A percentile compares a stretch with the other conserved stretches of the same genome.
These are phyloP conservation scores for Stephania cephalantha DNA, from an alignment of 164 flowering plant genomes.

Conservation along the genomic window DNA sequence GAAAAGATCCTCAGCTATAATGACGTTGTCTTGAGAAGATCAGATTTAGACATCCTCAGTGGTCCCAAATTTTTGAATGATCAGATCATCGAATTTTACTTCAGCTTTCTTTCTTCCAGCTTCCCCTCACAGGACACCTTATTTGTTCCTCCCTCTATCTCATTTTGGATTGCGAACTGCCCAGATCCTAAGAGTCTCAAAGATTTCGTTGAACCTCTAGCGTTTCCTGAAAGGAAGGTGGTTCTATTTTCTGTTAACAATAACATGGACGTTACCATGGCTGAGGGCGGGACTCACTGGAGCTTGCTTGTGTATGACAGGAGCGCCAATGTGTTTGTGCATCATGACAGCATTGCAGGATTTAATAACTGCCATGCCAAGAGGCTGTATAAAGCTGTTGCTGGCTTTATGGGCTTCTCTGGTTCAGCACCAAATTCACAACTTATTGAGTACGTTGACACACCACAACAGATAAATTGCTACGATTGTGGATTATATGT, in stretches of 20 bases:
- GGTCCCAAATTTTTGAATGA: constrained; percentile 73
- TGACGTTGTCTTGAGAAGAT: constrained; percentile 72
- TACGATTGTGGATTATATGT: constrained; percentile 26
- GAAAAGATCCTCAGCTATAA: constrained; percentile 78
- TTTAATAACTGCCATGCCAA: constrained; percentile 35
- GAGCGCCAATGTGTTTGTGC: constrained; percentile 45
- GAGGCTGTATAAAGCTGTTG: constrained; percentile 38
- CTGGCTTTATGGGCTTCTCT: constrained; percentile 25
- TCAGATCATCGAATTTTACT: constrained; percentile 81
- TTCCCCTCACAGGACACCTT: constrained; percentile 41
- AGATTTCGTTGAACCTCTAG: constrained; percentile 59
- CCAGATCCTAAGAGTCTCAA: constrained; percentile 35
- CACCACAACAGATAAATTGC: constrained; percentile 39
- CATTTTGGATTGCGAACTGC: constrained; percentile 73
- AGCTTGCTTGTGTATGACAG: constrained; percentile 66
- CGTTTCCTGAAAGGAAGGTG: constrained; percentile 40
- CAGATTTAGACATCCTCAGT: constrained; percentile 65
- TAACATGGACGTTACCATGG: constrained; percentile 47
- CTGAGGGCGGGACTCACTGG: constrained; percentile 91
- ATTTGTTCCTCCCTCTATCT: constrained; percentile 68
- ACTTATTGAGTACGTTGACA: constrained; percentile 29
- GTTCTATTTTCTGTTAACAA: constrained; percentile 66
- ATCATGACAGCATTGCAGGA: constrained; percentile 59
- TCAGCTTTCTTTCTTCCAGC: constrained; percentile 52
- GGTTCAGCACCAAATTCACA: constrained; percentile 11